phyloP scores from a whole-genome alignment of 768 basidiomycete species.

The Neoboletus magnificus region DNA sequence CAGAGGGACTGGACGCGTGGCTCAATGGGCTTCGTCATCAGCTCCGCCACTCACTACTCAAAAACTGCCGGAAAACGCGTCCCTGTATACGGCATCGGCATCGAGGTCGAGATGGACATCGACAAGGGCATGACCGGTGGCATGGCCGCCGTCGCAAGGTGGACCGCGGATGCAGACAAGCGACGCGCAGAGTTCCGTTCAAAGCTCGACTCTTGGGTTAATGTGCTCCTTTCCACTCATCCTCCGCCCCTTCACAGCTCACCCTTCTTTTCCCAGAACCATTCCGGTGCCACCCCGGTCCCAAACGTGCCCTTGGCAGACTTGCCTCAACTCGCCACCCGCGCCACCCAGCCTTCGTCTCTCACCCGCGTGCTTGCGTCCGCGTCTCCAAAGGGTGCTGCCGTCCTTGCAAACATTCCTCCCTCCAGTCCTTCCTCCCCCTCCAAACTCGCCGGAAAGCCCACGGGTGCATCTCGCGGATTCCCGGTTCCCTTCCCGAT shows the following conservation, averaged over 20 bases:
- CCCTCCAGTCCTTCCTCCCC: constrained; percentile 36
- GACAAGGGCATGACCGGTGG: constrained; percentile 76
- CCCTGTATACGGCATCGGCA: constrained; percentile 80
- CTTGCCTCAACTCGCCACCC: constrained; percentile 54
- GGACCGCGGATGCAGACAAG: constrained; percentile 68
- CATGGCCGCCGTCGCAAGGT: constrained; percentile 88
- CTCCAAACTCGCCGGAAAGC: constrained; percentile 36
- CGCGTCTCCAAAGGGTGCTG: constrained; percentile 60
- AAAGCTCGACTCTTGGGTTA: constrained; percentile 63
- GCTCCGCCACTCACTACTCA: constrained; percentile 68
- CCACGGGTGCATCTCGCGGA: constrained; percentile 5
- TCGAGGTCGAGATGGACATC: constrained; percentile 83
- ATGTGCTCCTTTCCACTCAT: constrained; percentile 40
- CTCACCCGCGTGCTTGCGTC: constrained; percentile 71
- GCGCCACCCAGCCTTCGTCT: constrained; percentile 54
- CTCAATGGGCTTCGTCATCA: constrained; percentile 75
- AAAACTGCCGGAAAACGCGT: constrained; percentile 63
- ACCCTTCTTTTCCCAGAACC: constrained; percentile 42
- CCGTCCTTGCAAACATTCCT: constrained; percentile 29
- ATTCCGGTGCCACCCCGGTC: constrained; percentile 39
- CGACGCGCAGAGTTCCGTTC: constrained; percentile 54
- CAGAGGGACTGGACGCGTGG: constrained; percentile 75
- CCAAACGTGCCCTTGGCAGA: constrained; percentile 64
- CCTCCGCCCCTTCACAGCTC: not conserved
- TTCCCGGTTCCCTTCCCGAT: constrained; percentile 45